A percentile compares a stretch with the other conserved stretches of the same genome.
Conservation (phyloP, 1,139 yeast genomes). For the Scheffersomyces cryptocercus region DNA sequence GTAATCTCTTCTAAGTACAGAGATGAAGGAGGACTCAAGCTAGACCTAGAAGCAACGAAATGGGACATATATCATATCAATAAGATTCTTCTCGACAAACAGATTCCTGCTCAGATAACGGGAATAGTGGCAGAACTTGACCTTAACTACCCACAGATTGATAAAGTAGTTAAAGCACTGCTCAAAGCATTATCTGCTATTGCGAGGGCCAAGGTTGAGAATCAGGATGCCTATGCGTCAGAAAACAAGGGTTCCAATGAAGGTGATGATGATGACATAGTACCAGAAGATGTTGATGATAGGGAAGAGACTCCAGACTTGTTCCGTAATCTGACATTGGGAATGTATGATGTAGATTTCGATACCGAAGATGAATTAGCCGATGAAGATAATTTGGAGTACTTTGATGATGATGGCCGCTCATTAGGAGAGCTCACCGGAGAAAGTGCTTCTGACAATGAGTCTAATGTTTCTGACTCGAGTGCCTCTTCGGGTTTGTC, state of each 20-base stretch:
- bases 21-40: conserved; percentile 43
- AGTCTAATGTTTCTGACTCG: conserved; percentile 25
- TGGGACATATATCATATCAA: conserved; percentile 63
- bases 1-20: conserved; percentile 44
- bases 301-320: conserved; percentile 82
- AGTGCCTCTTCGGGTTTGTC: conserved; percentile 28
- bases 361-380: conserved; percentile 53
- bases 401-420: conserved; percentile 32
- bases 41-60: conserved; percentile 50
- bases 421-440: conserved; percentile 39
- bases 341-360: conserved; percentile 88
- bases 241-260: conserved; percentile 44
- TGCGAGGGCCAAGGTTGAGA: conserved; percentile 61
- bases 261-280: conserved; percentile 62
- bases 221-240: conserved; percentile 57
- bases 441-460: conserved; percentile 33
- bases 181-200: conserved; percentile 63
- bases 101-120: conserved; percentile 59
- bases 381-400: conserved; percentile 27
- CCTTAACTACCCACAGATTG: conserved; percentile 68
- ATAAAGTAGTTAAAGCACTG: conserved; percentile 55
- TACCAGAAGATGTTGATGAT: conserved; percentile 56
- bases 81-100: conserved; percentile 65
- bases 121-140: conserved; percentile 63
- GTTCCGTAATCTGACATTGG: conserved; percentile 83